These are phyloP conservation scores for Penicillium sp. DNA, from an alignment of 2,329 filamentous ascomycete species.

Conservation along the genomic window DNA sequence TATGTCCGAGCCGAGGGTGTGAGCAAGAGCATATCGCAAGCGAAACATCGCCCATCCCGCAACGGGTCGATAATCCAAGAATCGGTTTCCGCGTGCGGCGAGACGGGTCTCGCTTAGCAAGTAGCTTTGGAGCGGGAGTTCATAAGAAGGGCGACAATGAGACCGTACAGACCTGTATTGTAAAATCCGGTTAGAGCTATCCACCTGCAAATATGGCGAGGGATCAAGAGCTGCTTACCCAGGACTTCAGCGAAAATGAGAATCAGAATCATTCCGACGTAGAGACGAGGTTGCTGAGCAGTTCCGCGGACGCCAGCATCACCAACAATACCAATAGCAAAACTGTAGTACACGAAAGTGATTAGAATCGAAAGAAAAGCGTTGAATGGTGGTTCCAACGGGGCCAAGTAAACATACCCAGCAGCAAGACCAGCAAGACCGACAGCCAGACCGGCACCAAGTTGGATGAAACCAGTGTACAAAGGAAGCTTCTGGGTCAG, in stretches of 20 bases:
- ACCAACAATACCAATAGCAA: constrained; percentile 82
- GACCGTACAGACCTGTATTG: constrained; percentile 84
- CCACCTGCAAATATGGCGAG: constrained; percentile 19
- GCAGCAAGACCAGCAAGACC: constrained; percentile 81
- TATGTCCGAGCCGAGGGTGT: constrained; percentile 5
- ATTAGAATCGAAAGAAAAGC: constrained; percentile 14
- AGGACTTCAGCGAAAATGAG: constrained; percentile 99
- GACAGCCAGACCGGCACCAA: constrained; percentile 79
- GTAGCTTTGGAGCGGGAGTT: constrained; percentile 82
- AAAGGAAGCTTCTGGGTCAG: constrained; percentile 71
- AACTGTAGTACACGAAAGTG: constrained; percentile 47
- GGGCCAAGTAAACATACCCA: constrained; percentile 48
- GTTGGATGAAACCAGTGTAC: constrained; percentile 82
- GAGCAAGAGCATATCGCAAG: constrained; percentile 10
- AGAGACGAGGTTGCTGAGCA: constrained; percentile 62
- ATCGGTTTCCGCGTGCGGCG: constrained; percentile 12
- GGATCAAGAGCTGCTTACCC: constrained; percentile 59
- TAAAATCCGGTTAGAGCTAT: constrained; percentile 28
- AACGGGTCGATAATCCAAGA: constrained; percentile 13
- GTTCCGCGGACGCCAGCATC: constrained; percentile 56
- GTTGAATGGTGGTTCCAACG: neutral
- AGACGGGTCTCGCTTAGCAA: constrained; percentile 53
- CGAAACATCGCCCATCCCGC: constrained; percentile 1
- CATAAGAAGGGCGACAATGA: constrained; percentile 99
- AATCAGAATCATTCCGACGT: constrained; percentile 98